Evolutionary conservation across 345 rosid species (phyloP), one percentile per base, ranked within the genome.

Genomic region (Ricinus communis): DNA sequence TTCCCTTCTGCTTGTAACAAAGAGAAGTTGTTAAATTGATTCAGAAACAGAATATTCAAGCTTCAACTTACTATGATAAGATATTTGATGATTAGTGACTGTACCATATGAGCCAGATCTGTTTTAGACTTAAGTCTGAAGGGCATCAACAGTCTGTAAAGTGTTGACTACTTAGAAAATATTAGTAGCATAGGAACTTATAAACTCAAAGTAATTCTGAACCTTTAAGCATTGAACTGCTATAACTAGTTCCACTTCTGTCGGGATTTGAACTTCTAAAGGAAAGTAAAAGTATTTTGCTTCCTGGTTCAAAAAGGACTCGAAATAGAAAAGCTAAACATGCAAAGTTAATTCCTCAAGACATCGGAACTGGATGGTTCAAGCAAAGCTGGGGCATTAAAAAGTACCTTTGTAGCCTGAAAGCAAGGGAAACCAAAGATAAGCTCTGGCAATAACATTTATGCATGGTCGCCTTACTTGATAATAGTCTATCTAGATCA

Each of bases 141-240:
- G 31, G 18, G 64, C 45, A 59, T 36, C 64, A 33, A 5, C 11
- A 0, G 24, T 57, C 7, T 7, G 45, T 19, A 33, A 27, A n/a
- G n/a, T n/a, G n/a, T n/a, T 57, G n/a, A 21, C 64, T 59, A 18
- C 43, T 59, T 18, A 31, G 21, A 58, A 58, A 56, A 58, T 21
- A 31, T 59, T 18, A 18, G 13, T 31, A n/a, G 64, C 64, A 12
- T 15, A 57, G 38, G 11, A 0, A 28, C 30, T 4, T 12, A 28
- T 1, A 30, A 0, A 16, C 30, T 28, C 40, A 57, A 12, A 57
- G 30, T 57, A 57, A 2, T 30, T 14, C 8, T 2, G 14, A 57
- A 30, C 36, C 12, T 13, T 27, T 57, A 28, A 27, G 30, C 38
- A 28, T 31, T 25, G 62, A 28, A 28, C 4, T 27, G 18, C 18